Conservation (phyloP, 169 alveolate genomes). For the Cryptosporidium parvum region DNA sequence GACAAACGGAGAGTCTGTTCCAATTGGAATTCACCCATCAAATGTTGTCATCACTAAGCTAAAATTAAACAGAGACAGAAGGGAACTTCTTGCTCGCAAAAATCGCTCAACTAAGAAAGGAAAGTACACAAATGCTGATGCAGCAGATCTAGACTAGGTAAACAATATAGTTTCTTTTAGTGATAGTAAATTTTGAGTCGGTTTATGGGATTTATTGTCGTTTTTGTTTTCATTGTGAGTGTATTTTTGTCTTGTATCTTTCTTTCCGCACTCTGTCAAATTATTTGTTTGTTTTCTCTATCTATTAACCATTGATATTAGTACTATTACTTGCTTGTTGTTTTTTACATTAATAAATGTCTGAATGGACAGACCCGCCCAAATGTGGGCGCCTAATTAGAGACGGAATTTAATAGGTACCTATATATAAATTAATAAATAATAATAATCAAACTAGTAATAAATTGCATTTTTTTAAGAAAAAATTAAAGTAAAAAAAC, state of each 20-base stretch:
- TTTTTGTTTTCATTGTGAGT: not conserved
- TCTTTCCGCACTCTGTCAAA: not conserved
- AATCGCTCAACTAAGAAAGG: slow-evolving; percentile 83
- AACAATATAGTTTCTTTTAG: slow-evolving; percentile 22
- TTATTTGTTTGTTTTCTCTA: not conserved
- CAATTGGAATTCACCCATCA: slow-evolving; percentile 96
- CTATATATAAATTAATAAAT: not conserved
- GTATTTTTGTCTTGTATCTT: not conserved
- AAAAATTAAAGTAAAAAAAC: not conserved
- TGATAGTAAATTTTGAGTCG: slow-evolving; percentile 21
- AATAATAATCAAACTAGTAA: not conserved
- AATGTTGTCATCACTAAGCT: slow-evolving; percentile 96
- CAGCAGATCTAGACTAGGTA: slow-evolving; percentile 51
- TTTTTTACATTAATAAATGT: not conserved
- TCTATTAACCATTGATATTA: too few species aligned
- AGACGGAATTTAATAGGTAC: slow-evolving; percentile 26
- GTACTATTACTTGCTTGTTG: not conserved
- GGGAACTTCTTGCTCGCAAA: slow-evolving; percentile 92
- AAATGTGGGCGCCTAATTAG: not conserved
- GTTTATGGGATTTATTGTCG: slow-evolving; percentile 5
- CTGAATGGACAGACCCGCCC: not conserved
- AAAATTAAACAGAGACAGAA: slow-evolving; percentile 94
- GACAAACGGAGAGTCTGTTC: slow-evolving; percentile 88
- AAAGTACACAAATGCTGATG: slow-evolving; percentile 79
- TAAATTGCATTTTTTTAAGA: not conserved